Evolutionary conservation across 352 stramenopile species (phyloP).

Genomic region (Phytophthora tentaculata): DNA sequence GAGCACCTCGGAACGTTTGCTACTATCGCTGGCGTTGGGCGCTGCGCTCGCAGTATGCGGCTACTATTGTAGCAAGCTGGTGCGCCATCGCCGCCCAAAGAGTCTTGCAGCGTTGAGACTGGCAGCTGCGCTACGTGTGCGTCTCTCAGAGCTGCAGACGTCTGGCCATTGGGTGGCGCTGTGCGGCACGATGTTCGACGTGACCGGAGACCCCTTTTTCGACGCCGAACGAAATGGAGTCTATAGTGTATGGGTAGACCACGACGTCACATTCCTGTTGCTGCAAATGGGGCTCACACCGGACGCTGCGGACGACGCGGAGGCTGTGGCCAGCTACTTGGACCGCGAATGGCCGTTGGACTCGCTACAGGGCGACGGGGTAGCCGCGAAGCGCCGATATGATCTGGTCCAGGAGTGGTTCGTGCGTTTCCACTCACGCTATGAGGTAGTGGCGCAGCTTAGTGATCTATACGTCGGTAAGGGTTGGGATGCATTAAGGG

Average conservation of each 20-base stretch:
- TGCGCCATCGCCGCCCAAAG: slow-evolving; percentile 13
- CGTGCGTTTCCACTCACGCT: slow-evolving; percentile 54
- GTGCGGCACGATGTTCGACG: slow-evolving; percentile 60
- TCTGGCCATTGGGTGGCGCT: slow-evolving; percentile 53
- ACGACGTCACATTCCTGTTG: slow-evolving; percentile 61
- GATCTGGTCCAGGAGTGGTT: slow-evolving; percentile 64
- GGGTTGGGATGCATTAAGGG: slow-evolving; percentile 52
- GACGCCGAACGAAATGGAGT: slow-evolving; percentile 31
- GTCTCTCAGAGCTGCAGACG: slow-evolving; percentile 36
- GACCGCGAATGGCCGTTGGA: slow-evolving; percentile 41
- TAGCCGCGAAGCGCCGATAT: slow-evolving; percentile 27
- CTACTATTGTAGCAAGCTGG: slow-evolving; percentile 31
- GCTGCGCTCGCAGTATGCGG: slow-evolving; percentile 27
- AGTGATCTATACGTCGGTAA: slow-evolving; percentile 50
- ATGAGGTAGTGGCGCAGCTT: slow-evolving; percentile 52
- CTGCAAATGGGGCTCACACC: slow-evolving; percentile 43
- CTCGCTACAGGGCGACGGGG: slow-evolving; percentile 30
- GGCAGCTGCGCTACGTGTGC: slow-evolving; percentile 18
- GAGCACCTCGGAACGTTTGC: slow-evolving; percentile 19
- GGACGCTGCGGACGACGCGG: slow-evolving; percentile 37
- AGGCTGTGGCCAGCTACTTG: slow-evolving; percentile 43
- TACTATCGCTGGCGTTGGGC: slow-evolving; percentile 32
- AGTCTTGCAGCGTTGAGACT: slow-evolving; percentile 14
- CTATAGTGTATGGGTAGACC: slow-evolving; percentile 57
- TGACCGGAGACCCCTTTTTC: slow-evolving; percentile 61